phyloP scores from a whole-genome alignment of 768 basidiomycete genomes.

The Porphyrellus cyaneotinctus region DNA sequence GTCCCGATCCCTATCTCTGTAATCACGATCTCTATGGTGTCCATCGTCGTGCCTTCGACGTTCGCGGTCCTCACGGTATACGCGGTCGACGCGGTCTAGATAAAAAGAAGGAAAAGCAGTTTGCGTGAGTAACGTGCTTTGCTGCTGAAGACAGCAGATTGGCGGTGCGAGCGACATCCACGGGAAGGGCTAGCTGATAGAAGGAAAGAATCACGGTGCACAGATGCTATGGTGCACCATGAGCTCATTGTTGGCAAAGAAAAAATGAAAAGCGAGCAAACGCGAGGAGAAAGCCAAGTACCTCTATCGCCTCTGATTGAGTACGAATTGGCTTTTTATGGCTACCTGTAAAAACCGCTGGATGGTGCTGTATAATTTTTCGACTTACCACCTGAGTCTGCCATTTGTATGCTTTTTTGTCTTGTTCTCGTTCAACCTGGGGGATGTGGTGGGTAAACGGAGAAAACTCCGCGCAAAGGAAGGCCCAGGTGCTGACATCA shows the following conservation, averaged over 20 bases:
- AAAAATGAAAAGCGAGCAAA: conserved; percentile 32
- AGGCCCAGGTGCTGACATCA: conserved; percentile 24
- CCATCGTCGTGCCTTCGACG: conserved; percentile 61
- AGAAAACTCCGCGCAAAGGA: conserved; percentile 16
- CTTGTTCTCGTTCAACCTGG: conserved; percentile 9
- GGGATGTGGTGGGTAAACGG: conserved; percentile 25
- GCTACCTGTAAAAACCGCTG: conserved; percentile 27
- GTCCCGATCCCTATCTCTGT: conserved; percentile 43
- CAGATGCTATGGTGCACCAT: conserved; percentile 50
- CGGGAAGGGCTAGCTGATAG: conserved; percentile 60
- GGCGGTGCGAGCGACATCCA: conserved; percentile 38
- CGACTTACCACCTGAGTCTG: conserved; percentile 56
- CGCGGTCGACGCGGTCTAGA: conserved; percentile 46
- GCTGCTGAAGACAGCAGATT: conserved; percentile 40
- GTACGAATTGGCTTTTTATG: conserved; percentile 27
- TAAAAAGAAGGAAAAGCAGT: conserved; percentile 43
- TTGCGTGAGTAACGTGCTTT: conserved; percentile 49
- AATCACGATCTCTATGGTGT: conserved; percentile 50
- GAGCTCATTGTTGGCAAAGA: conserved; percentile 49
- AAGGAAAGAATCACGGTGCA: conserved; percentile 43
- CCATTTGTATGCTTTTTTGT: conserved; percentile 34
- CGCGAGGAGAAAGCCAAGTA: conserved; percentile 33
- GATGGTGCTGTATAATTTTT: conserved; percentile 9
- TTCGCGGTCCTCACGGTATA: conserved; percentile 61
- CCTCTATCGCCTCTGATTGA: conserved; percentile 32